phyloP scores from a whole-genome alignment of 2,329 filamentous ascomycete species.

The Dothiorella sarmentorum region DNA sequence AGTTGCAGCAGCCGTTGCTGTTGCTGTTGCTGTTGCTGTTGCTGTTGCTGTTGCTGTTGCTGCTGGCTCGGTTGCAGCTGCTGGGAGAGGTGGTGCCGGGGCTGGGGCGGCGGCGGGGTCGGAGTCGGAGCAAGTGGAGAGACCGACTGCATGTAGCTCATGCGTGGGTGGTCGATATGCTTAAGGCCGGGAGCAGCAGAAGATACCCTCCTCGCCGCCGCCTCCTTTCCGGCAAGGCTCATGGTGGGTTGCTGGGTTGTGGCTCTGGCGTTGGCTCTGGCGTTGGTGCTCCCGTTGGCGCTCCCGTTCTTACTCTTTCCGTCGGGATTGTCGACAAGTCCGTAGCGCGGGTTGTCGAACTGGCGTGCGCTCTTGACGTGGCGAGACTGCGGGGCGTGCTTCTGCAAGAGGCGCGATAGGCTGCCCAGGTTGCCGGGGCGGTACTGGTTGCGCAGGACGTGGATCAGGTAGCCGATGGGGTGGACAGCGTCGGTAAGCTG shows the following conservation, averaged over 20 bases:
- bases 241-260: too few relatives aligned
- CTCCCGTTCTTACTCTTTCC: not conserved
- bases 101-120: not conserved
- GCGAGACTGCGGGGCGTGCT: not conserved
- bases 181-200: not conserved
- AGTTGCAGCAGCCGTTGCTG: not conserved
- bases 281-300: not conserved
- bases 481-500: not conserved
- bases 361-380: not conserved
- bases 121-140: not conserved
- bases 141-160: not conserved
- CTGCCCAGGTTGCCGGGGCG: not conserved
- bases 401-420: not conserved
- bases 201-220: not conserved
- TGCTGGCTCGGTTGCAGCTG: not conserved
- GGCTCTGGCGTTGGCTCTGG: not conserved
- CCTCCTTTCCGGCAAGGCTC: too few relatives aligned
- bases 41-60: not conserved
- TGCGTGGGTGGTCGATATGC: too few relatives aligned
- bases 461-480: not conserved
- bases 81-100: not conserved
- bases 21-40: not conserved
- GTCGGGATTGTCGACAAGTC: not conserved
- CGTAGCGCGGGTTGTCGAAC: not conserved
- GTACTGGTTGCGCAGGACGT: not conserved